Conservation (phyloP, 2,329 filamentous ascomycete genomes). For the Aspergillus niger region DNA sequence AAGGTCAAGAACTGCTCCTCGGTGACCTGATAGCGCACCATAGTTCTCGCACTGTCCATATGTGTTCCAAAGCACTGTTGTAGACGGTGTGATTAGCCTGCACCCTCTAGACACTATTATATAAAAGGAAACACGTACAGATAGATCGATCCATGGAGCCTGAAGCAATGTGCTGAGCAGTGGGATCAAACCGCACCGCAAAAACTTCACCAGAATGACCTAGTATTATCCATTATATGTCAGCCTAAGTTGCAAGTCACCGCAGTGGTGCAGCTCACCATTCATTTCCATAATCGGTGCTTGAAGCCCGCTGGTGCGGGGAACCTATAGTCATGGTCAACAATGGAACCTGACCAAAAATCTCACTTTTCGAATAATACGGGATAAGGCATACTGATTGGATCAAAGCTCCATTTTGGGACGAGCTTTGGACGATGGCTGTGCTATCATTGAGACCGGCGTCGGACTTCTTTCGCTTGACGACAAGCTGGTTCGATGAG, state of each 20-base stretch:
- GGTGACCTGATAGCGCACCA: conserved; percentile 82
- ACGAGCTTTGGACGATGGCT: conserved; percentile 58
- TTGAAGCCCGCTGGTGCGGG: conserved; percentile 78
- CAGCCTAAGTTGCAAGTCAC: neutral
- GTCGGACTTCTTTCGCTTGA: conserved; percentile 84
- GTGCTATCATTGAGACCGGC: conserved; percentile 57
- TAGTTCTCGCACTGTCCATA: conserved; percentile 95
- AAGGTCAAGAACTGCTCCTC: conserved; percentile 84
- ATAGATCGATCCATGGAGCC: conserved; percentile 94
- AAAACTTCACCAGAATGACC: conserved; percentile 82
- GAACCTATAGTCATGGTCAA: conserved; percentile 57
- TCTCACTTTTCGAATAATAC: neutral
- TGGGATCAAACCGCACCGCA: conserved; percentile 83
- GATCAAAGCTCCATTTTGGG: conserved; percentile 64
- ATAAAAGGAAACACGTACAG: conserved; percentile 55
- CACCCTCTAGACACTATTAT: neutral
- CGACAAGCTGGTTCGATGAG: conserved; percentile 70
- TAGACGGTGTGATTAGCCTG: neutral
- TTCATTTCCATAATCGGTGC: conserved; percentile 93
- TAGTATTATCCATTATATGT: conserved; percentile 24
- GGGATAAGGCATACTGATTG: conserved; percentile 58
- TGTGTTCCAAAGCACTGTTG: conserved; percentile 84
- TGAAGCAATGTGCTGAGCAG: conserved; percentile 85
- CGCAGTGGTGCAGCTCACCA: conserved; percentile 49
- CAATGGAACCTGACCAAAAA: neutral